Evolutionary conservation across 202 grass and related monocot genomes (phyloP), one percentile per base, ranked within the genome.

Genomic region (Schoenoplectus triqueter): DNA sequence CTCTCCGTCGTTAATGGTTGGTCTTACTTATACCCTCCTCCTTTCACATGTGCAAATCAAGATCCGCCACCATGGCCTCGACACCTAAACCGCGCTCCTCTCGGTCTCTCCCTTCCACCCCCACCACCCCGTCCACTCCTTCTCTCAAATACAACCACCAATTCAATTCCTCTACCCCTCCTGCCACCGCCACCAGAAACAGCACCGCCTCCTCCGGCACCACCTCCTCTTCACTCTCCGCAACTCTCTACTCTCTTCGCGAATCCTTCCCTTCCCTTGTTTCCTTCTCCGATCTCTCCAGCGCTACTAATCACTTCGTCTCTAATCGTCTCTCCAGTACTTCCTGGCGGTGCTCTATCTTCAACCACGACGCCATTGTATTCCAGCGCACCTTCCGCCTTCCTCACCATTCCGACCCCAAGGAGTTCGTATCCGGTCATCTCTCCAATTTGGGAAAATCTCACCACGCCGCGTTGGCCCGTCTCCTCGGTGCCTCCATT

Each of bases 391-490:
- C 61, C 10, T 88, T 82, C 48, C 87, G 87, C 10, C 74, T 73
- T 67, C 80, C 87, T 47, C 87, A 91, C 18, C 89, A 88, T 39
- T 88, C 87, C 19, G 89, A 7, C 48, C 89, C 0, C 2, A 7
- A 14, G 87, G 86, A 31, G 15, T 54, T 85, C 15, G 86, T 98
- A 17, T 54, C 92, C 6, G 40, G 83, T 0, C 92, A 86, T 31
- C 85, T 95, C 63, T 85, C 72, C 19, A 88, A 80, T 6, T 87
- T 98, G 39, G 89, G 89, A 10, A 92, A 92, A 88, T 90, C 89
- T 89, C 95, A 98, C 62, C 95, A 98, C 84, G 52, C 82, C 74
- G 89, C 92, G 63, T 84, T 98, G 82, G 92, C 85, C 1, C 89
- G 88, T 4, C 91, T 98, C 67, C 91, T 95, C 10, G 95, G 95